phyloP scores from a whole-genome alignment of 371 early-diverging fungal genomes.

The Actinomortierella wolfii region DNA sequence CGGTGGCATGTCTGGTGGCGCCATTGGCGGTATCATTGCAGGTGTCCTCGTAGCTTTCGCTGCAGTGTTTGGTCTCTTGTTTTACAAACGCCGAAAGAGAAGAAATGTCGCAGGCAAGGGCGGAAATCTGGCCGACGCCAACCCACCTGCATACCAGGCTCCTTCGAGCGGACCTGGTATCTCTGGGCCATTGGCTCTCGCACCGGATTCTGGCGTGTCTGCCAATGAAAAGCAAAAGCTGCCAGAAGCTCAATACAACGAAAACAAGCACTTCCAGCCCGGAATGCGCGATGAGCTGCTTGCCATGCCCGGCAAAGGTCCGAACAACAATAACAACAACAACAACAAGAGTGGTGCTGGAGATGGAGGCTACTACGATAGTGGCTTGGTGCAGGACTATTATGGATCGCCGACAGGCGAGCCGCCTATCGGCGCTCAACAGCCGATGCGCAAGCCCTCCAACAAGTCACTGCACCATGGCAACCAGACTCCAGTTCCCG shows the following conservation, averaged over 20 bases:
- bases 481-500: conserved; percentile 30
- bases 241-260: conserved; percentile 33
- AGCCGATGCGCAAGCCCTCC: conserved; percentile 14
- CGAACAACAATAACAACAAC: conserved; percentile 8
- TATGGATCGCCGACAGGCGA: conserved; percentile 3
- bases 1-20: conserved; percentile 50
- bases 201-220: conserved; percentile 15
- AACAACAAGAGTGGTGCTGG: conserved; percentile 8
- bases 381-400: conserved; percentile 15
- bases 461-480: conserved; percentile 13
- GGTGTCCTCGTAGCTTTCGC: conserved; percentile 45
- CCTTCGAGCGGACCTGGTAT: conserved; percentile 7
- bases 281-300: conserved; percentile 41
- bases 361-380: conserved; percentile 5
- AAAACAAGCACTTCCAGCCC: conserved; percentile 36
- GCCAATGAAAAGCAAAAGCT: conserved; percentile 13
- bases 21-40: conserved; percentile 55
- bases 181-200: conserved; percentile 33
- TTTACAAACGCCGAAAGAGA: conserved; percentile 46
- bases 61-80: conserved; percentile 48
- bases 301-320: conserved; percentile 20
- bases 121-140: background rate
- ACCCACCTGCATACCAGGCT: background rate
- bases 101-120: conserved; percentile 13
- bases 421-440: conserved; percentile 25